A percentile compares a stretch with the other conserved stretches of the same genome.
Evolutionary conservation across 148 eudicot species (phyloP).

Genomic region (Nepenthes gracilis): DNA sequence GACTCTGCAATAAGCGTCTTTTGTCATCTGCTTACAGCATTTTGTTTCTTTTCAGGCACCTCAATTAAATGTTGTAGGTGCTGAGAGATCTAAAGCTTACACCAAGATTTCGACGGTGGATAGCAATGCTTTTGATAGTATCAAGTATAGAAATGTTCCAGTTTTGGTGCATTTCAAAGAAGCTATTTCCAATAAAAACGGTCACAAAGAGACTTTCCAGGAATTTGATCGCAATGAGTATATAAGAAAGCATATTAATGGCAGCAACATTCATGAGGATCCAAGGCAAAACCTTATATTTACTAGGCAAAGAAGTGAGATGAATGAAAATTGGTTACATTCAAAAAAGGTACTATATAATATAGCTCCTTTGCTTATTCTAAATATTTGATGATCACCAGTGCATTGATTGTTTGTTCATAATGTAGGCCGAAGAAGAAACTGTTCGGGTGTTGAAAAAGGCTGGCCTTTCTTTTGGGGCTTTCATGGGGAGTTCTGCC

Average conservation of each 20-base stretch:
- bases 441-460: conserved; percentile 69
- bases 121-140: conserved; percentile 7
- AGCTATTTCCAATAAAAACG: conserved; percentile 1
- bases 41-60: conserved; percentile 33
- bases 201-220: conserved; percentile 3
- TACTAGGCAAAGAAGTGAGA: conserved; percentile 10
- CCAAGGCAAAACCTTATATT: conserved; percentile 7
- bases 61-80: conserved; percentile 16
- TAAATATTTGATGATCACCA: neutral
- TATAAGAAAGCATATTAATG: conserved; percentile 14
- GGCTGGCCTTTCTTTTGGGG: conserved; percentile 27
- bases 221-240: neutral
- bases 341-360: conserved; percentile 17
- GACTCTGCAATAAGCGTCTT: neutral
- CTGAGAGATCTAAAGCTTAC: conserved; percentile 33
- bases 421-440: conserved; percentile 40
- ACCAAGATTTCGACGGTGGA: conserved; percentile 7
- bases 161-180: conserved; percentile 6
- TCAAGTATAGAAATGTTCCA: conserved; percentile 4
- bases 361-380: neutral
- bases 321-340: neutral
- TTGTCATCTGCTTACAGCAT: neutral
- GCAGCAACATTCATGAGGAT: neutral
- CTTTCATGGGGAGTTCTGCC: too few species aligned
- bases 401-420: neutral